Conservation (phyloP, 768 basidiomycete genomes). For the Agaricus sinodeliciosus region DNA sequence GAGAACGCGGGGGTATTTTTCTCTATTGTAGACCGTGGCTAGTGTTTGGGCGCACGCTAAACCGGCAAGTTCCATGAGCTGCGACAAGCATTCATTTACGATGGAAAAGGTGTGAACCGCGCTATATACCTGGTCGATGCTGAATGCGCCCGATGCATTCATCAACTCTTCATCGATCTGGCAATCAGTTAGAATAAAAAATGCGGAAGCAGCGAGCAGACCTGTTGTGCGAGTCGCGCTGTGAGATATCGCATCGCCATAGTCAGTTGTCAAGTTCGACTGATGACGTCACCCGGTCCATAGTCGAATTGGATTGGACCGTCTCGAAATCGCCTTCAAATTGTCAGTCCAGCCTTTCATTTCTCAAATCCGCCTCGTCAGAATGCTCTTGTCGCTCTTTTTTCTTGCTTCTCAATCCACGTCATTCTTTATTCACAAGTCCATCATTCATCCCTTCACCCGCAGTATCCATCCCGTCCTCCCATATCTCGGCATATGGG, state of each 20-base stretch:
- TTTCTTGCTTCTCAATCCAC: neutral
- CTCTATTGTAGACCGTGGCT: constrained; percentile 65
- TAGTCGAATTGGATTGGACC: neutral
- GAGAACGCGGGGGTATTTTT: constrained; percentile 70
- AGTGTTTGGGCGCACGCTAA: constrained; percentile 88
- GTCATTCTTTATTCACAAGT: neutral
- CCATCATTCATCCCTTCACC: neutral
- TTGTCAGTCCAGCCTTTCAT: neutral
- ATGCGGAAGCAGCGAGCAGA: constrained; percentile 16
- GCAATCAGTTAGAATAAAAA: neutral
- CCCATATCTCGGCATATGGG: neutral
- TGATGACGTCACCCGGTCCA: neutral
- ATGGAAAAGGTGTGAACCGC: neutral
- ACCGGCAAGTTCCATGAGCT: constrained; percentile 97
- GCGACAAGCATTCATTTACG: neutral
- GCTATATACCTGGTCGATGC: constrained; percentile 73
- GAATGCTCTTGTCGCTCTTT: neutral
- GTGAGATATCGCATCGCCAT: constrained; percentile 64
- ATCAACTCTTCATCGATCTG: constrained; percentile 96
- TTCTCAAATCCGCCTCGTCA: neutral
- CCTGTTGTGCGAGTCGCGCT: constrained; percentile 73
- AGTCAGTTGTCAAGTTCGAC: constrained; percentile 8
- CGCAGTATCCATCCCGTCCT: neutral
- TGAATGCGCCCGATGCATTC: constrained; percentile 84
- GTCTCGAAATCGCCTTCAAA: neutral